A percentile compares a stretch with the other conserved stretches of the same genome.
phyloP scores from a whole-genome alignment of 2,329 filamentous ascomycete genomes.

The Trichophyton schoenleinii region DNA sequence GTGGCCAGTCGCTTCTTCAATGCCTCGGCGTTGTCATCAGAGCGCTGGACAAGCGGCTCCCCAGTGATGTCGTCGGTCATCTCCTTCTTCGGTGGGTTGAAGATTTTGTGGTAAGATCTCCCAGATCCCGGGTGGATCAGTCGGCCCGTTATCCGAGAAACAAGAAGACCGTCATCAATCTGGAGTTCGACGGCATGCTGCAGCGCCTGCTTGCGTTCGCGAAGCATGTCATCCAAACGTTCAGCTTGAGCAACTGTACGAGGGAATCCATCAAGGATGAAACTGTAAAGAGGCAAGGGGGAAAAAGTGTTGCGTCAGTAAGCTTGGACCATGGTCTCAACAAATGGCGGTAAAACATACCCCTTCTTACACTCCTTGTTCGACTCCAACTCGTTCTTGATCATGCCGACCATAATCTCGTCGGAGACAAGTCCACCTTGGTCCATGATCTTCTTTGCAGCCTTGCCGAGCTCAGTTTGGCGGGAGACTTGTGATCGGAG shows the following conservation, averaged over 20 bases:
- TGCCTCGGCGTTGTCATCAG: slow-evolving; percentile 91
- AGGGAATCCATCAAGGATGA: slow-evolving; percentile 98
- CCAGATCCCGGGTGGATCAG: slow-evolving; percentile 91
- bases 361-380: slow-evolving; percentile 95
- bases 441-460: slow-evolving; percentile 99
- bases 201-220: slow-evolving; percentile 63
- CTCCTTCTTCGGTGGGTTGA: slow-evolving; percentile 87
- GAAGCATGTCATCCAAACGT: slow-evolving; percentile 86
- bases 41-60: slow-evolving; percentile 90
- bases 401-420: slow-evolving; percentile 99
- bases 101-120: slow-evolving; percentile 94
- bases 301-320: background rate
- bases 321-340: background rate
- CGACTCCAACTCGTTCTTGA: slow-evolving; percentile 87
- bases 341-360: slow-evolving; percentile 39
- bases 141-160: slow-evolving; percentile 91
- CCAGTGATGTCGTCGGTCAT: slow-evolving; percentile 98
- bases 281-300: slow-evolving; percentile 42
- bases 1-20: slow-evolving; percentile 88
- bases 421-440: slow-evolving; percentile 94
- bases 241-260: slow-evolving; percentile 92
- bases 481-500: slow-evolving; percentile 94
- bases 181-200: slow-evolving; percentile 94
- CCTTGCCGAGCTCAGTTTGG: slow-evolving; percentile 85
- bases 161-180: slow-evolving; percentile 87